Percentiles rank a stretch among this genome's conserved stretches.
Conservation (phyloP, 768 basidiomycete species). For the Saitozyma podzolica region DNA sequence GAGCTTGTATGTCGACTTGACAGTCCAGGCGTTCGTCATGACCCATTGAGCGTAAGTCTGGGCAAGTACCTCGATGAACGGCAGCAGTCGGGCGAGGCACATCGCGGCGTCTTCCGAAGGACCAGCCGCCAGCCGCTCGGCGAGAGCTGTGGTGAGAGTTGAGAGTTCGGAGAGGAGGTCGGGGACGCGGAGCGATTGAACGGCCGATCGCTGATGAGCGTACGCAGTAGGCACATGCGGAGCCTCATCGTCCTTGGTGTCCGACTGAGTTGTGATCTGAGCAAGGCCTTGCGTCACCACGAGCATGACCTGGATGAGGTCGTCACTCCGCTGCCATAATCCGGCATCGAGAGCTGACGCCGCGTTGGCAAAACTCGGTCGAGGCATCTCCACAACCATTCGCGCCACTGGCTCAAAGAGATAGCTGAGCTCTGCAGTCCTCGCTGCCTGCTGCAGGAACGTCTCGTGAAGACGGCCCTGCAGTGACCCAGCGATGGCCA, state of each 20-base stretch:
- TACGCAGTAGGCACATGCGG: neutral
- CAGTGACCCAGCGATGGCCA: too few relatives aligned
- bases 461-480: too few relatives aligned
- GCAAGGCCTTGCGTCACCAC: constrained; percentile 63
- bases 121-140: constrained; percentile 38
- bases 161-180: constrained; percentile 49
- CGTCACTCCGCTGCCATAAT: constrained; percentile 35
- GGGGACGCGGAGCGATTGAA: constrained; percentile 13
- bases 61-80: constrained; percentile 72
- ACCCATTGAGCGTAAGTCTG: constrained; percentile 64
- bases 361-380: neutral
- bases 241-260: constrained; percentile 11
- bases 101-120: constrained; percentile 9
- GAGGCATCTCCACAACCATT: constrained; percentile 41
- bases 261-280: constrained; percentile 22
- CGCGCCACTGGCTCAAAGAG: constrained; percentile 50
- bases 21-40: constrained; percentile 63
- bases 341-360: neutral
- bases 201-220: neutral
- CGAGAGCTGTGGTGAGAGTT: constrained; percentile 53
- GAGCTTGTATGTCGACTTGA: constrained; percentile 79
- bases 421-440: constrained; percentile 42
- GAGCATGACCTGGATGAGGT: constrained; percentile 65
- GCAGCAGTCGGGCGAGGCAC: constrained; percentile 58
- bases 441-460: constrained; percentile 15